Conservation (phyloP, 768 basidiomycete species). For the Boletus pseudo-olivaceus region DNA sequence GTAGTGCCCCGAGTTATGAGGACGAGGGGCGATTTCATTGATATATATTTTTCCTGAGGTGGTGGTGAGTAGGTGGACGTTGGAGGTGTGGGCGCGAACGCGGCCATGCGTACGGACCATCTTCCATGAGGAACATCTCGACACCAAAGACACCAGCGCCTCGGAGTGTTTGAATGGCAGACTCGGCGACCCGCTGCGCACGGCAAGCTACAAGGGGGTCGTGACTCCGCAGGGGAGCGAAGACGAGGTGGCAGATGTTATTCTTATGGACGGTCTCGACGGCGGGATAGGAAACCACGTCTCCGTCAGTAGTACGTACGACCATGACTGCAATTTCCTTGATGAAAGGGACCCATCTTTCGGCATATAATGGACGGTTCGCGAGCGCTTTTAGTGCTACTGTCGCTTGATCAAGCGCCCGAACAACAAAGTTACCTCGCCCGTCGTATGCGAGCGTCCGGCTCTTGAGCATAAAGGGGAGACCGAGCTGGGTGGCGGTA, state of each 20-base stretch:
- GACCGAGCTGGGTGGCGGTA: constrained; percentile 59
- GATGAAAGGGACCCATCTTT: constrained; percentile 86
- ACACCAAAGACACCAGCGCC: constrained; percentile 97
- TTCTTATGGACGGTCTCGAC: constrained; percentile 96
- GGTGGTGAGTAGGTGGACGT: not conserved
- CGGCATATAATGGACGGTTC: constrained; percentile 81
- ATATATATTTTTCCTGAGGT: constrained; percentile 67
- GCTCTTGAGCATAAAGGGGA: constrained; percentile 94
- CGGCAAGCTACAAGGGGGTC: constrained; percentile 52
- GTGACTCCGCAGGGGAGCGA: constrained; percentile 72
- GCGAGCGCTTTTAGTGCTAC: constrained; percentile 53
- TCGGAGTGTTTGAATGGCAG: constrained; percentile 69
- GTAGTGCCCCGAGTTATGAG: constrained; percentile 98
- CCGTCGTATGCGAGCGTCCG: constrained; percentile 96
- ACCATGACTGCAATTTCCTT: constrained; percentile 98
- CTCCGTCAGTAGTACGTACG: constrained; percentile 70
- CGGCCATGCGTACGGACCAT: constrained; percentile 51
- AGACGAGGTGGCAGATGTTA: constrained; percentile 89
- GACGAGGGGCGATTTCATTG: constrained; percentile 97
- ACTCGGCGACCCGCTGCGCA: constrained; percentile 74
- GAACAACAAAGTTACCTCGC: constrained; percentile 83
- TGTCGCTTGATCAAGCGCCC: constrained; percentile 46
- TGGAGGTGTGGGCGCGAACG: not conserved
- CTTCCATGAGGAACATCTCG: constrained; percentile 91
- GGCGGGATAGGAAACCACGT: constrained; percentile 79